Conservation (phyloP, 108 stramenopile genomes). For the Fistulifera pelliculosa region DNA sequence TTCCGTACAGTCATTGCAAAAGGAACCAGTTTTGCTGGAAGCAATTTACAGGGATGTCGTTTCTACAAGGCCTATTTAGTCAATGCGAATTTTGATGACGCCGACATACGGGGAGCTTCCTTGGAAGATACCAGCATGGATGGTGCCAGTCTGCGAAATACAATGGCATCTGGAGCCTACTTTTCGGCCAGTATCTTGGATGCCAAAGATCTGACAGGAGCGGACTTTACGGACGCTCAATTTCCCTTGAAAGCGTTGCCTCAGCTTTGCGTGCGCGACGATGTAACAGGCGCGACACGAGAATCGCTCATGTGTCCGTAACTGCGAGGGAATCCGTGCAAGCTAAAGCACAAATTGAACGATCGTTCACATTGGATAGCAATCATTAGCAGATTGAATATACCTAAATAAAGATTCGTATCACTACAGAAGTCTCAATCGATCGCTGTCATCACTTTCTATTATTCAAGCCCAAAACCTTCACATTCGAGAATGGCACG, state of each 20-base stretch:
- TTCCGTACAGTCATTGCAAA: conserved; percentile 50
- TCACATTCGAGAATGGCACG: conserved; percentile 73
- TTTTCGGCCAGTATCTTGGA: conserved; percentile 64
- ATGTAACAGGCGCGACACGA: conserved; percentile 84
- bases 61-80: conserved; percentile 86
- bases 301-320: conserved; percentile 83
- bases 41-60: conserved; percentile 71
- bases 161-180: conserved; percentile 64
- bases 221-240: conserved; percentile 81
- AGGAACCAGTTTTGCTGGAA: conserved; percentile 61
- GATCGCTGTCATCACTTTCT: no score
- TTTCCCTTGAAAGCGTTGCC: conserved; percentile 62
- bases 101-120: conserved; percentile 69
- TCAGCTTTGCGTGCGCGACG: conserved; percentile 56
- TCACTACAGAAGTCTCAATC: no score
- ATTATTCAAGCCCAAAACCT: conserved; percentile 63
- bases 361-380: background rate
- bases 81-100: conserved; percentile 58
- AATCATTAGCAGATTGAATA: no score
- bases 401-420: no score
- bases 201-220: conserved; percentile 40
- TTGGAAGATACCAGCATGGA: conserved; percentile 81
- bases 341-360: background rate
- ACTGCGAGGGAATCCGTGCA: background rate
- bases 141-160: conserved; percentile 50